These are phyloP conservation scores for Eucalyptus regnans DNA, from an alignment of 345 rosid genomes.

Conservation along the genomic window DNA sequence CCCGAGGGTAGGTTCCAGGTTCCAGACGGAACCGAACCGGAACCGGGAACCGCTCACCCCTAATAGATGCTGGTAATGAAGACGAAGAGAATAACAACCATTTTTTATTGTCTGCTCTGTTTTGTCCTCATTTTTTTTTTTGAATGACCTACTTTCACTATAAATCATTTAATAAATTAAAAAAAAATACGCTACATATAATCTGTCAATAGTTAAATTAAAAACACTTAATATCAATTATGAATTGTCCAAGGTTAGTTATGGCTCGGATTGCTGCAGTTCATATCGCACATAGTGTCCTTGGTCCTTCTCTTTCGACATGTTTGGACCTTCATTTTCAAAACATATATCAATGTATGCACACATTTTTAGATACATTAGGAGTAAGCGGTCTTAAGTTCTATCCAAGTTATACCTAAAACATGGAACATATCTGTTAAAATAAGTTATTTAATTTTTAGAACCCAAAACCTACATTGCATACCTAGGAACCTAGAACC, in stretches of 20 bases:
- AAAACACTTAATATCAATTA: not conserved
- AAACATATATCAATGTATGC: not conserved
- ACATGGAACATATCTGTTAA: fast-evolving
- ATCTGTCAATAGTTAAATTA: not conserved
- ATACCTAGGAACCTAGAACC: not conserved
- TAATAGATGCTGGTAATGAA: too few relatives aligned
- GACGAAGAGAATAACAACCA: too few relatives aligned
- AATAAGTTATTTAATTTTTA: too few relatives aligned
- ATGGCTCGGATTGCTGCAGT: not conserved
- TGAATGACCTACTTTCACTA: too few relatives aligned
- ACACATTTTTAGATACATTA: not conserved
- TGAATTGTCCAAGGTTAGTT: not conserved
- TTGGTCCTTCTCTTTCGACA: not conserved
- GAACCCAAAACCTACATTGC: not conserved
- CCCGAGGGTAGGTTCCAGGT: too few relatives aligned
- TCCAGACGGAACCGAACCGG: too few relatives aligned
- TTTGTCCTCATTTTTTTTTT: too few relatives aligned
- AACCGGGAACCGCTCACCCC: too few relatives aligned
- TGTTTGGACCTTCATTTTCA: not conserved
- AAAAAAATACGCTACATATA: too few relatives aligned
- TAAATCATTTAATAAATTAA: too few relatives aligned
- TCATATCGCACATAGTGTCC: not conserved
- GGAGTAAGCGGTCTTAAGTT: not conserved
- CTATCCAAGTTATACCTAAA: too few relatives aligned
- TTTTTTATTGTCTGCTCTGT: too few relatives aligned